A percentile compares a stretch with the other conserved stretches of the same genome.
Conservation (phyloP, 192 early-diverging fungal species). For the Anaeromyces robustus region DNA sequence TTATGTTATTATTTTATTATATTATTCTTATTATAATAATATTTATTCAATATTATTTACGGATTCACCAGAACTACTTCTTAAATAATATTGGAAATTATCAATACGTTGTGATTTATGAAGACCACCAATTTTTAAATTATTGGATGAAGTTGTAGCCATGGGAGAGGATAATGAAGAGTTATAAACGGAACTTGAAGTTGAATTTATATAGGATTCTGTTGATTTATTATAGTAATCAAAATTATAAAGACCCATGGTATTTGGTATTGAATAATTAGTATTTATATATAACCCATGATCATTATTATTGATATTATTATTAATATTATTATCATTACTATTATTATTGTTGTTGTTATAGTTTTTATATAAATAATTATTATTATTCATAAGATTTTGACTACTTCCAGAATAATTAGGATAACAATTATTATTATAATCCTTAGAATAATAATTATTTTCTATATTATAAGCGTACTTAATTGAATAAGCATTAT, state of each 20-base stretch:
- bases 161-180: background rate
- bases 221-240: background rate
- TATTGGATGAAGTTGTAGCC: background rate
- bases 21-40: too few species aligned
- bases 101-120: background rate
- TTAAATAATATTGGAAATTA: background rate
- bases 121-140: background rate
- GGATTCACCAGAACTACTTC: background rate
- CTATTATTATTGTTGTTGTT: background rate
- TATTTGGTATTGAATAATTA: background rate
- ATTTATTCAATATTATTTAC: background rate
- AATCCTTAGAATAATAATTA: background rate
- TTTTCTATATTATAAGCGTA: background rate
- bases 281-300: too few species aligned
- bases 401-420: background rate
- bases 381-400: background rate
- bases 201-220: background rate
- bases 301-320: too few species aligned
- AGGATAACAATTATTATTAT: background rate
- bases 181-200: background rate
- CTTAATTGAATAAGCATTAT: background rate
- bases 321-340: too few species aligned
- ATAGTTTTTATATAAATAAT: background rate
- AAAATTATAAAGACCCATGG: background rate
- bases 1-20: too few species aligned